Evolutionary conservation across 1,139 yeast species (phyloP).

Genomic region (Taiozyma sp.): DNA sequence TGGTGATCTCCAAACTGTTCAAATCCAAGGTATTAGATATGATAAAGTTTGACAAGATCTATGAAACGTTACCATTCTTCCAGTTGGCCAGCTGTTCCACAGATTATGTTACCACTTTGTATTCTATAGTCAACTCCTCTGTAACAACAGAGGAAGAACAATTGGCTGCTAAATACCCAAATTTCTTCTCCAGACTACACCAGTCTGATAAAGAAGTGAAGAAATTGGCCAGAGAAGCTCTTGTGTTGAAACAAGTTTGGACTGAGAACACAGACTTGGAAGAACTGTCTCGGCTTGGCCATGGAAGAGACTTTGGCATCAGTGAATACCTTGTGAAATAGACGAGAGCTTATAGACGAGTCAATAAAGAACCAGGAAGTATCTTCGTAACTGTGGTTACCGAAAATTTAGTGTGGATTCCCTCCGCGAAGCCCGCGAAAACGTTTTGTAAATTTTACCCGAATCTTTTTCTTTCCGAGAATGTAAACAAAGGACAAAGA

Average conservation of each 20-base stretch:
- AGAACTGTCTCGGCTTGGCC: not conserved
- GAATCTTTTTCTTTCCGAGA: not conserved
- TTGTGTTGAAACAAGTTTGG: not conserved
- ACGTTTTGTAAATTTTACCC: not conserved
- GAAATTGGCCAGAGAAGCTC: conserved; percentile 7
- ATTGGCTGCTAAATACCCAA: conserved; percentile 13
- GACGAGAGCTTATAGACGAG: not conserved
- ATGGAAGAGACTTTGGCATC: not conserved
- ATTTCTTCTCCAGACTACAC: conserved; percentile 15
- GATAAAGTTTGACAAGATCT: conserved; percentile 9
- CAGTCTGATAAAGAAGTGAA: conserved; percentile 6
- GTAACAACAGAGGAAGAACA: conserved; percentile 9
- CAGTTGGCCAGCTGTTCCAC: conserved; percentile 3
- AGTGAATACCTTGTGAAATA: not conserved
- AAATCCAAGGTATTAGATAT: conserved; percentile 1
- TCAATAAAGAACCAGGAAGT: too few species aligned
- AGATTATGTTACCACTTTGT: conserved; percentile 1
- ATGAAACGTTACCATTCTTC: conserved; percentile 9
- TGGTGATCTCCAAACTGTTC: not conserved
- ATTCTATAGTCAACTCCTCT: not conserved
- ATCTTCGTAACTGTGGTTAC: not conserved
- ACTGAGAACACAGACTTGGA: not conserved
- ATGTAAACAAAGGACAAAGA: not conserved
- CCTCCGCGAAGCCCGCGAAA: not conserved
- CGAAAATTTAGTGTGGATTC: not conserved